Evolutionary conservation across 2,329 filamentous ascomycete species (phyloP).

Genomic region (Phialophora expanda): DNA sequence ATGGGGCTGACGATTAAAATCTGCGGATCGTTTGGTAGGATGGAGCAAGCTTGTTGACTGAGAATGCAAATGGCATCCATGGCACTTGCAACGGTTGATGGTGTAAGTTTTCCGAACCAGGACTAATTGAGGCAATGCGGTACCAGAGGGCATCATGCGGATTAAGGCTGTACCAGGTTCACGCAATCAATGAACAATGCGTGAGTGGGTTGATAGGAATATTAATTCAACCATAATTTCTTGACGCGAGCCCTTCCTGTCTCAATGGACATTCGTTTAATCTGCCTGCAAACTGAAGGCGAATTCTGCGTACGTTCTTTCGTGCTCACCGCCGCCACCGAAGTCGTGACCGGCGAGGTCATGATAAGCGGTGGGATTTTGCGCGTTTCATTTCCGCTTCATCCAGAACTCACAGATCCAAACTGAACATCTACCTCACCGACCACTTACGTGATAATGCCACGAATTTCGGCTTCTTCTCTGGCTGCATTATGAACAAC

Average conservation of each 20-base stretch:
- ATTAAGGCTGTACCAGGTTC: neutral
- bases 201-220: neutral
- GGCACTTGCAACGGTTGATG: neutral
- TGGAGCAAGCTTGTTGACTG: neutral
- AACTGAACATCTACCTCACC: neutral
- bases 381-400: neutral
- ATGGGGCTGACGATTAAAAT: constrained; percentile 18
- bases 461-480: neutral
- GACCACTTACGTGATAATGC: neutral
- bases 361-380: neutral
- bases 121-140: neutral
- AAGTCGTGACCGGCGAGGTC: neutral
- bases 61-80: neutral
- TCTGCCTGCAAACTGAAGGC: neutral
- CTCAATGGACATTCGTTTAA: neutral
- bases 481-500: neutral
- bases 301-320: neutral
- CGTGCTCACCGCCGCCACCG: neutral
- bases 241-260: neutral
- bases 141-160: neutral
- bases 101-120: neutral
- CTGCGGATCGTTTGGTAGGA: neutral
- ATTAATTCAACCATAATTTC: neutral
- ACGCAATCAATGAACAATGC: neutral
- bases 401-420: neutral